Evolutionary conservation across 78 protist genomes (phyloP).

Genomic region (Acrasis kona): DNA sequence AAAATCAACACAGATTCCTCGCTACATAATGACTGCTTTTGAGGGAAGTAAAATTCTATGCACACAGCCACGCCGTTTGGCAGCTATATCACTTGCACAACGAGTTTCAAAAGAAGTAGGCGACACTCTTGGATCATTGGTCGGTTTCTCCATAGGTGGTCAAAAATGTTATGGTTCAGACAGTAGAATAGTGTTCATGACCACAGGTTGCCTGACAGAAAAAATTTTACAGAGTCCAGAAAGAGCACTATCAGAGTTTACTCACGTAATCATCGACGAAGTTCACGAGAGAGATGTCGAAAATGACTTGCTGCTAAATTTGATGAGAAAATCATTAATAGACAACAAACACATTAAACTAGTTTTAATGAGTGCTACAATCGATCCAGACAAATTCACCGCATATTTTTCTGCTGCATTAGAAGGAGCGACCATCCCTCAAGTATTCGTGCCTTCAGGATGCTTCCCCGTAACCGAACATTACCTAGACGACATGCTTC

Average conservation of each 20-base stretch:
- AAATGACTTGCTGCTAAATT: conserved; percentile 21
- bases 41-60: not conserved
- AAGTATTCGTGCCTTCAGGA: conserved; percentile 30
- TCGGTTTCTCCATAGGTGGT: conserved; percentile 21
- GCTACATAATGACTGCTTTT: conserved; percentile 3
- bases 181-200: not conserved
- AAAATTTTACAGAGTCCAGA: not conserved
- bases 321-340: not conserved
- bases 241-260: not conserved
- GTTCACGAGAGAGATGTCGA: conserved; percentile 1
- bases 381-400: not conserved
- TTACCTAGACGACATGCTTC: conserved; percentile 33
- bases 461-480: not conserved
- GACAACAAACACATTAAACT: not conserved
- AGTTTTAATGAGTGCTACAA: conserved; percentile 14
- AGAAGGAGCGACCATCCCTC: conserved; percentile 31
- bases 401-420: conserved; percentile 24
- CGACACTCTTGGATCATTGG: not conserved
- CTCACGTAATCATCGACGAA: not conserved
- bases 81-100: conserved; percentile 45
- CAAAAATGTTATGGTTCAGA: not conserved
- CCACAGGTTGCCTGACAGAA: conserved; percentile 7
- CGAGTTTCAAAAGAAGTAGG: conserved; percentile 24
- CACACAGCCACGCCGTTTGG: conserved; percentile 59
- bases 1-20: conserved; percentile 53